phyloP scores from a whole-genome alignment of 140 eudicot species.

The Stevia rebaudiana region DNA sequence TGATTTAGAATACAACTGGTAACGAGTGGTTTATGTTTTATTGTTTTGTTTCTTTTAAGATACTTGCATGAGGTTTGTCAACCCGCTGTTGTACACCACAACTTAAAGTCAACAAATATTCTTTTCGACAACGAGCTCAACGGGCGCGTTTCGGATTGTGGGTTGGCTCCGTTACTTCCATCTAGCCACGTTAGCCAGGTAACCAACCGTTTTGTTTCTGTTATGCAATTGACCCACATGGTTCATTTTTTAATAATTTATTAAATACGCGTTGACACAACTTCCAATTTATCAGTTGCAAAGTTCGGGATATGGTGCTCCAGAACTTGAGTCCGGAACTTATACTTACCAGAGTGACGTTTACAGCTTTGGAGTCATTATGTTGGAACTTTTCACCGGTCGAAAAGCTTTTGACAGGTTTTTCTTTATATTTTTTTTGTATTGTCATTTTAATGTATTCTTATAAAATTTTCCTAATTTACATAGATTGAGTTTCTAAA shows the following conservation, averaged over 20 bases:
- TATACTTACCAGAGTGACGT: conserved; percentile 82
- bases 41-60: conserved; percentile 35
- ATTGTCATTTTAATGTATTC: background rate
- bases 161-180: conserved; percentile 68
- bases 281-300: conserved; percentile 47
- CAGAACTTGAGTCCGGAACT: conserved; percentile 87
- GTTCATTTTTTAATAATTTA: background rate
- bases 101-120: conserved; percentile 71
- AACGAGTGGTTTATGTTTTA: background rate
- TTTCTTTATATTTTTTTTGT: background rate
- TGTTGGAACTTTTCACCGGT: conserved; percentile 88
- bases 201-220: conserved; percentile 13
- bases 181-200: conserved; percentile 58
- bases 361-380: conserved; percentile 93
- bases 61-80: conserved; percentile 80
- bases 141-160: conserved; percentile 81
- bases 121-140: conserved; percentile 68
- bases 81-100: conserved; percentile 73
- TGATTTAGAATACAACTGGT: background rate
- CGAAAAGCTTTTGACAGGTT: conserved; percentile 85
- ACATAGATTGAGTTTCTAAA: background rate
- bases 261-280: conserved; percentile 8
- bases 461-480: background rate
- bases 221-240: background rate
- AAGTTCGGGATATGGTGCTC: conserved; percentile 79